Evolutionary conservation across 768 basidiomycete species (phyloP).

Genomic region (Tremella fuciformis): DNA sequence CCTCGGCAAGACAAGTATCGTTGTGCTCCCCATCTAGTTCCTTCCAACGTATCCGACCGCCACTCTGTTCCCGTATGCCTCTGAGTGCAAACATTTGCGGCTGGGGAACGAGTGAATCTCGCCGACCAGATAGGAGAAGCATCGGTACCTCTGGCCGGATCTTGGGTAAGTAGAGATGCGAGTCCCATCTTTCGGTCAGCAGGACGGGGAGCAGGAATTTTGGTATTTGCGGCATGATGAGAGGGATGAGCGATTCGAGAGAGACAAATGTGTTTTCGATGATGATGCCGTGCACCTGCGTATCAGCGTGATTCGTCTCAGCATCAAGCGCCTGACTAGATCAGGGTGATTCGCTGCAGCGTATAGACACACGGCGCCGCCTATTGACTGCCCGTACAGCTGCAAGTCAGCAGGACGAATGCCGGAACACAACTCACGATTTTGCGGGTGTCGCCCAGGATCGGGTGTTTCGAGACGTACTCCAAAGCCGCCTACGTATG

Average conservation of each 20-base stretch:
- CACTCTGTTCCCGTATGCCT: slow-evolving; percentile 25
- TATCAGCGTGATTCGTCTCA: slow-evolving; percentile 1
- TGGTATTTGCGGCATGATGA: slow-evolving; percentile 68
- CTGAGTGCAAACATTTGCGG: slow-evolving; percentile 64
- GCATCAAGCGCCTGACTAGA: slow-evolving; percentile 56
- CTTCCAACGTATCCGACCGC: slow-evolving; percentile 45
- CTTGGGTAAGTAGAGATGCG: slow-evolving; percentile 61
- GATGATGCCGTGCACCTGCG: slow-evolving; percentile 70
- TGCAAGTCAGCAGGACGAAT: slow-evolving; percentile 60
- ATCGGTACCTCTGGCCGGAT: slow-evolving; percentile 59
- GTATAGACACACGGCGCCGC: slow-evolving; percentile 88
- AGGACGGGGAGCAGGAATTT: slow-evolving; percentile 72
- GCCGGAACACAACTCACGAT: slow-evolving; percentile 54
- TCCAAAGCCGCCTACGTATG: slow-evolving; percentile 59
- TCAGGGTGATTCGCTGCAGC: slow-evolving; percentile 73
- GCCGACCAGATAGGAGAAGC: slow-evolving; percentile 72
- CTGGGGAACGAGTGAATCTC: slow-evolving; percentile 71
- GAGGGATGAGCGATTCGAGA: slow-evolving; percentile 75
- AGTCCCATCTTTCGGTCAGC: slow-evolving; percentile 74
- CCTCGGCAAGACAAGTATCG: slow-evolving; percentile 53
- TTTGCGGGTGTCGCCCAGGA: slow-evolving; percentile 65
- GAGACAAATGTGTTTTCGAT: slow-evolving; percentile 93
- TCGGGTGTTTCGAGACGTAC: slow-evolving; percentile 65
- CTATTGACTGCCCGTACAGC: slow-evolving; percentile 58
- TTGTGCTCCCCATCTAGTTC: slow-evolving; percentile 54